Evolutionary conservation across 768 basidiomycete species (phyloP).

Genomic region (Podaxis carcinomalis): DNA sequence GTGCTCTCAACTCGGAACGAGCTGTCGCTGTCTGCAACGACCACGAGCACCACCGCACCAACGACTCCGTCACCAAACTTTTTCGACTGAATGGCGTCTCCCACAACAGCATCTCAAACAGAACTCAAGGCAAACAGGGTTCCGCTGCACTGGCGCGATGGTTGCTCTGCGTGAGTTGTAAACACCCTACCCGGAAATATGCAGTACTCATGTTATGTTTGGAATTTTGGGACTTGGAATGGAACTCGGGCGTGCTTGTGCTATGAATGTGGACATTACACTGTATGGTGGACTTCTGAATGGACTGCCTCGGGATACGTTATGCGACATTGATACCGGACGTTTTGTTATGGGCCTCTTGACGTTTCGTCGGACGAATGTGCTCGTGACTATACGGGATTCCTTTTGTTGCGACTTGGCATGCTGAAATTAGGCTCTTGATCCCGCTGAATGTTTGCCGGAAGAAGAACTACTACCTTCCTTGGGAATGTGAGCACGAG

Average conservation of each 20-base stretch:
- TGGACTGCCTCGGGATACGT: background rate
- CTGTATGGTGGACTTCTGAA: background rate
- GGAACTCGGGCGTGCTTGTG: background rate
- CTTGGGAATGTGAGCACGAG: constrained; percentile 95
- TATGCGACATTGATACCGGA: background rate
- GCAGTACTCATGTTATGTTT: constrained; percentile 1
- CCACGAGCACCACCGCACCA: background rate
- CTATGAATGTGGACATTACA: background rate
- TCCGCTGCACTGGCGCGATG: constrained; percentile 83
- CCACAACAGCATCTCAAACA: constrained; percentile 77
- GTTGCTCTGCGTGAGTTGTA: constrained; percentile 79
- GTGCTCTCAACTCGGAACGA: background rate
- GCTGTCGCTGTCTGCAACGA: background rate
- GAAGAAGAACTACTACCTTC: constrained; percentile 68
- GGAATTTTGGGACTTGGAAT: background rate
- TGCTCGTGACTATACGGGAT: background rate
- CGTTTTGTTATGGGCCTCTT: background rate
- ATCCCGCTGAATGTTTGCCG: constrained; percentile 88
- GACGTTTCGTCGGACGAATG: background rate
- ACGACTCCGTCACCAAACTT: background rate
- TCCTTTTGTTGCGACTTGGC: background rate
- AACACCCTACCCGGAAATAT: background rate
- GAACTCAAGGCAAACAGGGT: constrained; percentile 74
- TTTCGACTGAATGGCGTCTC: constrained; percentile 49
- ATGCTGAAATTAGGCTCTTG: constrained; percentile 53